Base-by-base conservation (phyloP, 805 yeast genomes). In the Yueomyces sinensis region DNA sequence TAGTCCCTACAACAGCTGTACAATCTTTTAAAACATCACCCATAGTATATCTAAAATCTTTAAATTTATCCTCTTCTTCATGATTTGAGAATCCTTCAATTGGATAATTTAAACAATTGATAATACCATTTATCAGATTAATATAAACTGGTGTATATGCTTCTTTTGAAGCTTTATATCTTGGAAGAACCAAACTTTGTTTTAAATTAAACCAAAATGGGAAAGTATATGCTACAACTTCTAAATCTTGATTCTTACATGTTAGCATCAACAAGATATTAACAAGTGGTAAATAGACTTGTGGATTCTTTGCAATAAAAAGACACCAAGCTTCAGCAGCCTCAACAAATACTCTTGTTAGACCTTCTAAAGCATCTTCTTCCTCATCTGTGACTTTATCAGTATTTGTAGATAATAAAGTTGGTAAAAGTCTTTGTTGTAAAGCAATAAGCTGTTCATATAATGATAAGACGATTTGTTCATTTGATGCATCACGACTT, bases 11-110 rank as follows among this genome's bases (percentile, higher is more conserved):
- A 3, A 91, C 89, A 2, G 82, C 82, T 46, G 96, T 82, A 62
- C 97, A 86, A 52, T 86, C 94, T 52, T 93, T 93, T 41, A 91
- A 62, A n/a, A 89, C 95, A 54, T 91, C 97, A 27, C 97, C 97
- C 82, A 91, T 82, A 37, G 84, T 95, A 58, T 91, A 91, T 49
- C 99, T 70, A 59, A 89, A 91, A 39, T 84, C 93, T 49, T 82
- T 76, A 55, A 91, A 91, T 56, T 84, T 82, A 51, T 93, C 98
- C 51, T 86, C 94, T 36, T 73, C 80, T 52, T 84, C 95, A 43
- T 82, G 84, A 30, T 69, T 68, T 18, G 67, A 66, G 47, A 89
- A 89, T 15, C 54, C 55, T 13, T 62, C 64, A 27, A 58, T 52
- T 15, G 95, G 97, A 54, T 87, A 87, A 38, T 74, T 71, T 41